Evolutionary conservation across 176 grass and related monocot genomes (phyloP).

Genomic region (Zea mays): DNA sequence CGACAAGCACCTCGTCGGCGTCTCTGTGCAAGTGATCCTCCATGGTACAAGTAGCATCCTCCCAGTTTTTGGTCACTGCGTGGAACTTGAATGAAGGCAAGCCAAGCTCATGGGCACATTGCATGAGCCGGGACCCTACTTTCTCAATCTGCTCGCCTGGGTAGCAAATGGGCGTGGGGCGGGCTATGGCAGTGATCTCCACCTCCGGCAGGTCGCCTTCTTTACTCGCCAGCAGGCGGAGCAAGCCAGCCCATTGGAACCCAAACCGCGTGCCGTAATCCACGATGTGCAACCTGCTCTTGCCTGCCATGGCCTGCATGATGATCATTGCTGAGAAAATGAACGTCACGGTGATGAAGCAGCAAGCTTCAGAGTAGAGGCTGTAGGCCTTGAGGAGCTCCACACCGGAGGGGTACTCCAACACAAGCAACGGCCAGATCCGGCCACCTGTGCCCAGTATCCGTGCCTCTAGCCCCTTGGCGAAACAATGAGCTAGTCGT

Average conservation of each 20-base stretch:
- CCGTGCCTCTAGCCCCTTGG: neutral
- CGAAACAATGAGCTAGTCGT: neutral
- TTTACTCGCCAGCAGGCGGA: neutral
- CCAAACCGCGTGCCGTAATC: neutral
- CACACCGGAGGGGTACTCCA: neutral
- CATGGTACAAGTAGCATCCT: conserved; percentile 2
- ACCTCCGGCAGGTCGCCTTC: neutral
- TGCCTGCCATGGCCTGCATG: neutral
- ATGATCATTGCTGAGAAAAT: neutral
- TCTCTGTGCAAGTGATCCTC: conserved; percentile 10
- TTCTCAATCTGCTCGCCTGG: conserved; percentile 36
- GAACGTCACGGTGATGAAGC: neutral
- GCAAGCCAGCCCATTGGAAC: neutral
- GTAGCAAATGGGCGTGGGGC: conserved; percentile 20
- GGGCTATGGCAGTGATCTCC: conserved; percentile 10
- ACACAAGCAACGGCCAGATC: neutral
- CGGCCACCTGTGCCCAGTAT: neutral
- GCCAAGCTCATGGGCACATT: conserved; percentile 30
- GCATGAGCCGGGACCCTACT: conserved; percentile 27
- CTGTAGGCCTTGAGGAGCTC: neutral
- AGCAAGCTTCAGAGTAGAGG: neutral
- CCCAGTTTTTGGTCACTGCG: conserved; percentile 26
- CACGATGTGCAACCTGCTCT: neutral
- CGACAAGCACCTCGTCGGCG: neutral
- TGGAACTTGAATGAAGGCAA: conserved; percentile 45